Evolutionary conservation across 2,329 filamentous ascomycete genomes (phyloP), one percentile per base, ranked within the genome.

Genomic region (Cadophora sp.): DNA sequence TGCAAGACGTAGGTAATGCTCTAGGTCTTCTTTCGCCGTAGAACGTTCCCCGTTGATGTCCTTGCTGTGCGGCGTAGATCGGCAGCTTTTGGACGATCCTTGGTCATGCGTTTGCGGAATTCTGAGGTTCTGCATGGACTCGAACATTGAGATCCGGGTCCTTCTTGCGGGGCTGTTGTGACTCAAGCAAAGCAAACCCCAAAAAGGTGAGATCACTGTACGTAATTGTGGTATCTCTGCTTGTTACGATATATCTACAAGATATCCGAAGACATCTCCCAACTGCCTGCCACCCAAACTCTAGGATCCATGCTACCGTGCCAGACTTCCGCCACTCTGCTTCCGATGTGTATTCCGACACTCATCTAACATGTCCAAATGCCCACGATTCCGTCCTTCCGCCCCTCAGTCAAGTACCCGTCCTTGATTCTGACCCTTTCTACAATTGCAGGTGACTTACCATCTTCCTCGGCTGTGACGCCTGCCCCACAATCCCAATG

Each of bases 401-500:
- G 88, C 46, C 96, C 96, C 80, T 98, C 96, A 1, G 97, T 88
- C 77, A 98, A 83, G 81, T 97, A 99, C 0, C 96, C 96, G 76
- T 99, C 96, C 80, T 93, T 93, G 77, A 98, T 91, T 72, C 94
- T 88, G 67, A 98, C 95, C 68, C 87, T 89, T 81, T 98, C 94
- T 24, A 99, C 90, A 66, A 91, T 85, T 16, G 89, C 86, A 7
- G 90, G 86, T 66, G 83, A 85, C 73, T 87, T 89, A 14, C 86
- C 88, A 66, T 89, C 86, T 63, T 91, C 89, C 24, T 89, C 87
- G 68, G 90, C 90, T 3, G 85, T 86, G 59, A 92, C 88, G 43
- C 94, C 95, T 2, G 93, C 90, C 64, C 96, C 96, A 80, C 94
- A 97, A 79, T 97, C 93, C 96, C 96, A 99, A 80, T 98, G 96